Evolutionary conservation across 2,329 filamentous ascomycete genomes (phyloP), one percentile per base, ranked within the genome.

Genomic region (Microsporum canis): DNA sequence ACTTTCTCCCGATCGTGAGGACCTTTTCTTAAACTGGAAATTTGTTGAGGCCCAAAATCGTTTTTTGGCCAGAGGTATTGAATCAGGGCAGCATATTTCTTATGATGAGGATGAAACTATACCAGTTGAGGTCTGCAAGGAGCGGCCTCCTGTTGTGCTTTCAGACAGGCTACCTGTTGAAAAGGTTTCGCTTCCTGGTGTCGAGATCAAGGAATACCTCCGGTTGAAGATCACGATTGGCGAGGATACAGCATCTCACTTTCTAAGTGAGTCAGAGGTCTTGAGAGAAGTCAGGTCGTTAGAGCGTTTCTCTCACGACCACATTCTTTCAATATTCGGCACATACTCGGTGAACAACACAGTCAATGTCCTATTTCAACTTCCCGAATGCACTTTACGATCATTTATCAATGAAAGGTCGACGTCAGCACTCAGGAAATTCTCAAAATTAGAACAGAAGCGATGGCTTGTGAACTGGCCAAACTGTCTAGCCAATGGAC

Each of bases 1-100:
- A 29, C 76, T 85, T 4, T 78, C 81, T 0, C 76, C 79, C 2
- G 74, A 82, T 61, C 77, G 79, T 36, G 70, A 70, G 34, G 65
- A 71, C 57, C 39, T 69, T 2, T 67, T 76, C 14, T 72, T 84
- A 55, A 80, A 84, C 66, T 73, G 75, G 58, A 80, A 77, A 59
- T 85, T 85, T 70, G 83, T 84, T 69, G 77, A 81, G 43, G 78
- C 77, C 5, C 83, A 86, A 67, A 85, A 83, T 72, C 77, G 78
- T 1, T 85, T 80, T 63, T 70, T 84, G 1, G 77, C 85, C 1
- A 77, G 82, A 33, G 78, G 81, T 23, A 75, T 85, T 14, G 72
- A 71, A n/a, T 73, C 79, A 61, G 82, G 82, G 5, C 74, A 78
- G 1, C 83, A 86, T 67, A 76, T 84, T 63, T 77, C 80, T 41